Evolutionary conservation across 2,329 filamentous ascomycete species (phyloP).

Genomic region (Ilyonectria mors-panacis): DNA sequence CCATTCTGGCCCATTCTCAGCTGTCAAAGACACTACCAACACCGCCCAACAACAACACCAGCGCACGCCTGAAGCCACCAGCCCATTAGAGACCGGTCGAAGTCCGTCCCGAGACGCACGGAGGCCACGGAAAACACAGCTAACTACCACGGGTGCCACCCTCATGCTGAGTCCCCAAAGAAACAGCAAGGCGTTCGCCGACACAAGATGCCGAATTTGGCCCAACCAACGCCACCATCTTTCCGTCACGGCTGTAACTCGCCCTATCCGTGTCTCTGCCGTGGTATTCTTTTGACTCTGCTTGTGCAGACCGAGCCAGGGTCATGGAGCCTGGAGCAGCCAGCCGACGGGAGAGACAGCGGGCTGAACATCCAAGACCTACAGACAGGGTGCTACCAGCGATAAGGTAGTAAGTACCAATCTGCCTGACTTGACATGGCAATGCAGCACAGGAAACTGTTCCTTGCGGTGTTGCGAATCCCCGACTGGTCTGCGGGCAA

Average conservation of each 20-base stretch:
- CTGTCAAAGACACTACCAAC: constrained; percentile 18
- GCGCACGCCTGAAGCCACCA: constrained; percentile 15
- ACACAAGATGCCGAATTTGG: not conserved
- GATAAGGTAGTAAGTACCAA: constrained; percentile 5
- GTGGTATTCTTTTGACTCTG: constrained; percentile 3
- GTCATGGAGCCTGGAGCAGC: constrained; percentile 1
- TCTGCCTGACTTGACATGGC: constrained; percentile 8
- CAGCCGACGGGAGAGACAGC: not conserved
- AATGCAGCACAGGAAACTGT: constrained; percentile 5
- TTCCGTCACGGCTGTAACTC: not conserved
- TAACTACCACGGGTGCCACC: not conserved
- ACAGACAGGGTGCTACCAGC: not conserved
- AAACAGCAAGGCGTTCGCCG: not conserved
- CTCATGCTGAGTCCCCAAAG: not conserved
- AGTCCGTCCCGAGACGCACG: constrained; percentile 5
- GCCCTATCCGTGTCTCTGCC: constrained; percentile 3
- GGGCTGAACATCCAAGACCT: constrained; percentile 12
- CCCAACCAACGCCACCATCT: not conserved
- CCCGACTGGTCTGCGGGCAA: not conserved
- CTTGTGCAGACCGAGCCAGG: constrained; percentile 1
- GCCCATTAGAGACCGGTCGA: constrained; percentile 1
- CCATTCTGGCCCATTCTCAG: constrained; percentile 7
- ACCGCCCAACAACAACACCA: constrained; percentile 7
- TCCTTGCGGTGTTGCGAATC: constrained; percentile 5
- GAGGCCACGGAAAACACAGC: not conserved